Percentiles rank a stretch among this genome's conserved stretches.
These are phyloP conservation scores for Thalassiosira livingstoniorum DNA, from an alignment of 352 stramenopile species.

Conservation along the genomic window DNA sequence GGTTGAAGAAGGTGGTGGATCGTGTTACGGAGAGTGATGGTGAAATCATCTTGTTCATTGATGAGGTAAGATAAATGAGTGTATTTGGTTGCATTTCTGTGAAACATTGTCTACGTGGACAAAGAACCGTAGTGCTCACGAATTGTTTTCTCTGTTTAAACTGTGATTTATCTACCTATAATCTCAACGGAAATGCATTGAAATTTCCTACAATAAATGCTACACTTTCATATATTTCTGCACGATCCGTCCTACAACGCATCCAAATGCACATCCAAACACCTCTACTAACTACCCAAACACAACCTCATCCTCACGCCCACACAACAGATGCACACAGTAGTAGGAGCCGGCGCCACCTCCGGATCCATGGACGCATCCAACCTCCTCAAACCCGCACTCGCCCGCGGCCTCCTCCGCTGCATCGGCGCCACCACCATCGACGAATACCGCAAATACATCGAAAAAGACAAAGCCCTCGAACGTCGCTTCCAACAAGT, in stretches of 20 bases:
- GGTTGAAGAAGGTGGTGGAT: slow-evolving; percentile 94
- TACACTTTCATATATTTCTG: no score
- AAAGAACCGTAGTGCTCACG: no score
- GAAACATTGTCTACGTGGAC: no score
- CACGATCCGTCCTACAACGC: no score
- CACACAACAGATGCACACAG: slow-evolving; percentile 80
- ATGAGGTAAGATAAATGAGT: slow-evolving; percentile 89
- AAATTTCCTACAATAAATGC: no score
- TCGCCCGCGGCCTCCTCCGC: slow-evolving; percentile 89
- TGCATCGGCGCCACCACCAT: slow-evolving; percentile 35
- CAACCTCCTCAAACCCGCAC: slow-evolving; percentile 96
- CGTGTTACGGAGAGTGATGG: slow-evolving; percentile 94
- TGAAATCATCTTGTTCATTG: slow-evolving; percentile 95
- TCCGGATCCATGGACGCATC: slow-evolving; percentile 87
- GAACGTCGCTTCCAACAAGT: slow-evolving; percentile 97
- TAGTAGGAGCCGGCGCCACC: slow-evolving; percentile 89
- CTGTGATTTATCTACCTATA: no score
- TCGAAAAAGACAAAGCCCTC: slow-evolving; percentile 97
- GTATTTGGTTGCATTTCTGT: no score
- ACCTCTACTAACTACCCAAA: no score
- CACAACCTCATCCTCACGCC: background rate
- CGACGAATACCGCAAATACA: slow-evolving; percentile 95
- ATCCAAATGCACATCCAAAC: no score
- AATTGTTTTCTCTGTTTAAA: slow-evolving; percentile 7
- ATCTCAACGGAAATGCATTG: no score